Evolutionary conservation across 441 rosid species (phyloP).

Genomic region (Populus trichocarpa): DNA sequence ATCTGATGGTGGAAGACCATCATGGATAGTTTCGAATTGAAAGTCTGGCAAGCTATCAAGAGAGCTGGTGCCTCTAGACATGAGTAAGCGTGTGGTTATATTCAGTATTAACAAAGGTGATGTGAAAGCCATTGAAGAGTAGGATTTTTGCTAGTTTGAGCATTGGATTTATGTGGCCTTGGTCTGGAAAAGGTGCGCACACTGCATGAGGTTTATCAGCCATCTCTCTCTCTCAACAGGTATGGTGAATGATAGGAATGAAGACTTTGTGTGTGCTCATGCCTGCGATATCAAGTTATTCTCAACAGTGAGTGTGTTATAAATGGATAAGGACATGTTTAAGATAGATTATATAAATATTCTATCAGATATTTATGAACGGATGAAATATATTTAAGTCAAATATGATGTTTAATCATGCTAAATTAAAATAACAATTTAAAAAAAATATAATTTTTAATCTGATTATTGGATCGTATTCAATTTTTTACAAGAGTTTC

Average conservation of each 20-base stretch:
- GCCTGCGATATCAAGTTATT: too few species aligned
- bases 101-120: constrained; percentile 18
- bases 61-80: constrained; percentile 23
- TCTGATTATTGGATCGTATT: fast-evolving
- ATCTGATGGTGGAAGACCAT: constrained; percentile 28
- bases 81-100: constrained; percentile 30
- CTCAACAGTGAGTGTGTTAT: too few species aligned
- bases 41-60: constrained; percentile 20
- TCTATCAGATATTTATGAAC: too few species aligned
- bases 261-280: too few species aligned
- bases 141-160: constrained; percentile 28
- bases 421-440: too few species aligned
- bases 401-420: fast-evolving
- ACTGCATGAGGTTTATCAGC: constrained; percentile 20
- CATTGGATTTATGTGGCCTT: constrained; percentile 36
- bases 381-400: too few species aligned
- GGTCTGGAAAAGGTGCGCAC: constrained; percentile 26
- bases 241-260: too few species aligned
- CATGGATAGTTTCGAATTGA: constrained; percentile 27
- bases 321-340: fast-evolving
- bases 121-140: constrained; percentile 25
- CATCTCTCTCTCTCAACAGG: neutral
- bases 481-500: too few species aligned
- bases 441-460: too few species aligned
- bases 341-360: too few species aligned